phyloP scores from a whole-genome alignment of 768 basidiomycete species.

The Russula olivacea region DNA sequence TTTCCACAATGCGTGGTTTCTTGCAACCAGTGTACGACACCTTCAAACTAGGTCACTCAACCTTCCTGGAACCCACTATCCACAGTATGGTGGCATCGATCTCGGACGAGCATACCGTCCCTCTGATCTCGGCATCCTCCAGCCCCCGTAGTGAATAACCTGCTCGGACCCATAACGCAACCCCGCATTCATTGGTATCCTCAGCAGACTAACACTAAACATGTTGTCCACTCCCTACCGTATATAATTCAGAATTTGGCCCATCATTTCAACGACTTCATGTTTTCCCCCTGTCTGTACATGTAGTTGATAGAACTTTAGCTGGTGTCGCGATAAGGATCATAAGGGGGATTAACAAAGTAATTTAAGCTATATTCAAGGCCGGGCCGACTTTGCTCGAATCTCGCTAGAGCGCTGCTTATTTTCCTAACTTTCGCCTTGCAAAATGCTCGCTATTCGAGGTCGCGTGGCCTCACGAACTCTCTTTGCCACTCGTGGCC shows the following conservation, averaged over 20 bases:
- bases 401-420: neutral
- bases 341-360: no score
- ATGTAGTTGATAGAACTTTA: no score
- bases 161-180: neutral
- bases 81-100: neutral
- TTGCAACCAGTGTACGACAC: neutral
- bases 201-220: neutral
- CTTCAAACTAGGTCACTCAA: neutral
- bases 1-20: neutral
- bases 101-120: neutral
- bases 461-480: conserved; percentile 8
- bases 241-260: neutral
- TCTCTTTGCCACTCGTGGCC: conserved; percentile 23
- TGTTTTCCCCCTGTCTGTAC: no score
- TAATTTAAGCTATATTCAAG: no score
- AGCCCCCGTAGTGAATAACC: no score
- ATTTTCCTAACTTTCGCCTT: neutral
- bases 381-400: neutral
- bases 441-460: conserved; percentile 15
- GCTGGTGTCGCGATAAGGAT: no score
- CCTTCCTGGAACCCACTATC: neutral
- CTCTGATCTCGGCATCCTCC: neutral
- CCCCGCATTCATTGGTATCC: neutral
- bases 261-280: no score
- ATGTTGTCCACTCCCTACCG: neutral